phyloP scores from a whole-genome alignment of 2,329 filamentous ascomycete genomes.

The Fusarium sp. region DNA sequence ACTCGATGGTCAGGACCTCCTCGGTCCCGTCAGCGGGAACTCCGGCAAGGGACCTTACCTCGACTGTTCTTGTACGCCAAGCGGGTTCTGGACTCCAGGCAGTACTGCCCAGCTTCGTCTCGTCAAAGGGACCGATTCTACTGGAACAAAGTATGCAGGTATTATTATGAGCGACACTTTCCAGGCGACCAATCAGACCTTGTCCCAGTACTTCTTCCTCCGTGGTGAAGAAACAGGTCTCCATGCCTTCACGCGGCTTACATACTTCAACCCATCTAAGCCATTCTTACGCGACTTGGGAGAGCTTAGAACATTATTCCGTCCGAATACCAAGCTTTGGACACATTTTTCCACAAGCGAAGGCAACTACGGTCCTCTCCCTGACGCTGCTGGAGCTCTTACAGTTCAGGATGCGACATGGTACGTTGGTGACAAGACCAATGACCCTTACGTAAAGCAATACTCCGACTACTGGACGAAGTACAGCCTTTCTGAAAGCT shows the following conservation, averaged over 20 bases:
- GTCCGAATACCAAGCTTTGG: slow-evolving; percentile 68
- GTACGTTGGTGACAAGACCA: slow-evolving; percentile 64
- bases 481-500: slow-evolving; percentile 68
- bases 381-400: slow-evolving; percentile 54
- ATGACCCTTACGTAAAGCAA: slow-evolving; percentile 64
- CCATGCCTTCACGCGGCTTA: slow-evolving; percentile 67
- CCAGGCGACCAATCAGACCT: slow-evolving; percentile 63
- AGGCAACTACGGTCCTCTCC: slow-evolving; percentile 60
- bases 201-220: slow-evolving; percentile 73
- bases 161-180: slow-evolving; percentile 69
- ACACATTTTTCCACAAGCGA: slow-evolving; percentile 68
- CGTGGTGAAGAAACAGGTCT: slow-evolving; percentile 69
- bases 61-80: slow-evolving; percentile 70
- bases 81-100: slow-evolving; percentile 68
- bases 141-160: slow-evolving; percentile 63
- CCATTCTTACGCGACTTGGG: slow-evolving; percentile 67
- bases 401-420: slow-evolving; percentile 72
- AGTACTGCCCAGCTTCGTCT: slow-evolving; percentile 57
- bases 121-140: slow-evolving; percentile 56
- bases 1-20: slow-evolving; percentile 56
- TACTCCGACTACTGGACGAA: slow-evolving; percentile 72
- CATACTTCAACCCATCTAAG: slow-evolving; percentile 65
- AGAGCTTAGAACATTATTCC: slow-evolving; percentile 69
- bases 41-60: slow-evolving; percentile 66
- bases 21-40: slow-evolving; percentile 52